Evolutionary conservation across 192 early-diverging fungal genomes (phyloP).

Genomic region (Linderina pennispora): DNA sequence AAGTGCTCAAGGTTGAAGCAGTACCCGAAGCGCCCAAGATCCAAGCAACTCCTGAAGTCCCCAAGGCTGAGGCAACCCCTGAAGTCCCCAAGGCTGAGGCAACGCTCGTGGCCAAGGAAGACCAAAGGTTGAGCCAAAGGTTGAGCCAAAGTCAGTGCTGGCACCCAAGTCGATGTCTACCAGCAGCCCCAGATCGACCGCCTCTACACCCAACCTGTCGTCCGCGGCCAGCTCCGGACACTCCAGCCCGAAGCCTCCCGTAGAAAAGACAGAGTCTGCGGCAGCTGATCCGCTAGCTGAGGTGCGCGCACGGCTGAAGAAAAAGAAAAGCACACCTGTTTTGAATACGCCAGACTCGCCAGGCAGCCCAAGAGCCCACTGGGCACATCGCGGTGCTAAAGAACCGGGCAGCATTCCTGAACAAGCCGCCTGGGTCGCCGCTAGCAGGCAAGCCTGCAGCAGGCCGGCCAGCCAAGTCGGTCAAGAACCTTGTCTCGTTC

Average conservation of each 20-base stretch:
- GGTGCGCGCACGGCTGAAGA: slow-evolving; percentile 34
- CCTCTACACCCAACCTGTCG: too few relatives aligned
- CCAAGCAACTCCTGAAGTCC: too few relatives aligned
- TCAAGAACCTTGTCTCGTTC: slow-evolving; percentile 36
- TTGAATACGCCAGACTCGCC: slow-evolving; percentile 6
- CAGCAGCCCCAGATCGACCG: too few relatives aligned
- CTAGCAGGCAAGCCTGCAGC: slow-evolving; percentile 1
- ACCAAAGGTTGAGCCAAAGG: neutral
- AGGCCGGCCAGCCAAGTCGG: slow-evolving; percentile 24
- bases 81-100: neutral
- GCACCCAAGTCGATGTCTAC: slow-evolving; percentile 17
- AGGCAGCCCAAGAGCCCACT: neutral
- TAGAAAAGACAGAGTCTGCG: slow-evolving; percentile 36
- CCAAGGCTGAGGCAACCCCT: too few relatives aligned
- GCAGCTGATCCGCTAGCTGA: slow-evolving; percentile 26
- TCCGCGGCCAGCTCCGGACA: slow-evolving; percentile 12
- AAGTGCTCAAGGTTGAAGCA: too few relatives aligned
- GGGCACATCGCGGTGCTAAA: neutral
- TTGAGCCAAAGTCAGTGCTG: neutral
- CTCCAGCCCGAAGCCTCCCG: slow-evolving; percentile 26
- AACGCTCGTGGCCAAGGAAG: too few relatives aligned
- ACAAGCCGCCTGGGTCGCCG: too few relatives aligned
- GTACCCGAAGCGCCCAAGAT: too few relatives aligned
- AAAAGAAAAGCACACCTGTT: slow-evolving; percentile 35
- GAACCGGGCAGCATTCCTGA: slow-evolving; percentile 10